Conservation (phyloP, 108 stramenopile genomes). For the Skeletonema potamos region DNA sequence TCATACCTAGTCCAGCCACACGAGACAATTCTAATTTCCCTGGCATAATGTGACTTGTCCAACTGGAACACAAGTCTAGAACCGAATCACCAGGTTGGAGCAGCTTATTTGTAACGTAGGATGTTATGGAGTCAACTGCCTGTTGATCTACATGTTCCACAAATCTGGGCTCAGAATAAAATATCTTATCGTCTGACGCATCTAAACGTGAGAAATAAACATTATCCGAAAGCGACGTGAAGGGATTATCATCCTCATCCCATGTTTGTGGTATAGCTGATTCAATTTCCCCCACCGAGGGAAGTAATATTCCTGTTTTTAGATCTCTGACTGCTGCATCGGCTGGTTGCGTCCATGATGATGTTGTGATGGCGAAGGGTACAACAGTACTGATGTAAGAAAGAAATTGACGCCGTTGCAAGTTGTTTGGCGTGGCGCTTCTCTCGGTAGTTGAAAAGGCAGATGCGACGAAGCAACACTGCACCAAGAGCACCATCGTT, state of each 20-base stretch:
- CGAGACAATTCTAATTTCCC: slow-evolving; percentile 31
- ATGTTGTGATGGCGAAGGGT: neutral
- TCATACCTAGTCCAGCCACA: slow-evolving; percentile 82
- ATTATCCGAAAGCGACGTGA: slow-evolving; percentile 17
- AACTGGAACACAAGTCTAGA: slow-evolving; percentile 83
- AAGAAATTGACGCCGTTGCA: neutral
- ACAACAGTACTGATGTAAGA: neutral
- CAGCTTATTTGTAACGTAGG: slow-evolving; percentile 58
- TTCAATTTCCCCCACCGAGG: slow-evolving; percentile 78
- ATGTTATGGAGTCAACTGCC: slow-evolving; percentile 71
- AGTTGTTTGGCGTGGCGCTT: neutral
- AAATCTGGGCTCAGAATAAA: slow-evolving; percentile 79
- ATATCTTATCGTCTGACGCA: slow-evolving; percentile 60
- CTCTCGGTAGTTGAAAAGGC: neutral
- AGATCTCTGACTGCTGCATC: slow-evolving; percentile 60
- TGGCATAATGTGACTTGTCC: slow-evolving; percentile 75
- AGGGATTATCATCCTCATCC: slow-evolving; percentile 70
- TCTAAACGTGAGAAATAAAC: slow-evolving; percentile 65
- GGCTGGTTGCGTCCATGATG: neutral
- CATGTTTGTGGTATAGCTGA: slow-evolving; percentile 65
- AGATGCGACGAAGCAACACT: neutral
- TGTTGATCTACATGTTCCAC: slow-evolving; percentile 85
- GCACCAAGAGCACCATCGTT: neutral
- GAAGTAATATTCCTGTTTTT: slow-evolving; percentile 71
- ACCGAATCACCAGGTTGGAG: slow-evolving; percentile 54